Conservation (phyloP, 371 early-diverging fungal species). For the Chytridium lagenaria region DNA sequence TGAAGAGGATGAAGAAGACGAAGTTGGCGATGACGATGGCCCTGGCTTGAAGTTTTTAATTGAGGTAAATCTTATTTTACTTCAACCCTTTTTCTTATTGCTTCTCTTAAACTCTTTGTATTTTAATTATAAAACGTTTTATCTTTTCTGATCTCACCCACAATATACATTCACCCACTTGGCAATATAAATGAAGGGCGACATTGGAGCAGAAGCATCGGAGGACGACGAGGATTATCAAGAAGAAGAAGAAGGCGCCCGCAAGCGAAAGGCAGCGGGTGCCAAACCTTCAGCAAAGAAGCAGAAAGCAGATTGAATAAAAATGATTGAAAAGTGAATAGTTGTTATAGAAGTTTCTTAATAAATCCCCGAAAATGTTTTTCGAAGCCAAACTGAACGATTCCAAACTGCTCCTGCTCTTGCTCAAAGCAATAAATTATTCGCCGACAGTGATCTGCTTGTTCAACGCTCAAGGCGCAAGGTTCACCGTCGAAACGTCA, state of each 20-base stretch:
- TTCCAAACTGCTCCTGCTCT: conserved; percentile 20
- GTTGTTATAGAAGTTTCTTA: neutral
- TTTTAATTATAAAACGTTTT: too few species aligned
- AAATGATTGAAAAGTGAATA: neutral
- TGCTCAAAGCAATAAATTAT: conserved; percentile 34
- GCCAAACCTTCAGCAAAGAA: neutral
- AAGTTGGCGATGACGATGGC: conserved; percentile 10
- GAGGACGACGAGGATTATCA: neutral
- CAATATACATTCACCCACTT: too few species aligned
- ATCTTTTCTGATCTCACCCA: too few species aligned
- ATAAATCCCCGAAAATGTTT: conserved; percentile 1
- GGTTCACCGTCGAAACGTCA: conserved; percentile 55
- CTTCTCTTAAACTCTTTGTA: too few species aligned
- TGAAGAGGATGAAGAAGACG: conserved; percentile 16
- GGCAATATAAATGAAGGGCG: too few species aligned
- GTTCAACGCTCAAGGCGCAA: conserved; percentile 28
- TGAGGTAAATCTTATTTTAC: neutral
- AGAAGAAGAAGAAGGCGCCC: neutral
- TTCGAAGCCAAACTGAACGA: conserved; percentile 30
- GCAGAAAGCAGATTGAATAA: neutral
- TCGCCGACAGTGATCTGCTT: conserved; percentile 1
- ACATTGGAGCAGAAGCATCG: neutral
- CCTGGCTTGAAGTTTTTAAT: conserved; percentile 12
- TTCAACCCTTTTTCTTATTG: conserved; percentile 6
- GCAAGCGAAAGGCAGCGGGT: neutral